phyloP scores from a whole-genome alignment of 1,284 basidiomycete genomes.

The Ganoderma multipileum region DNA sequence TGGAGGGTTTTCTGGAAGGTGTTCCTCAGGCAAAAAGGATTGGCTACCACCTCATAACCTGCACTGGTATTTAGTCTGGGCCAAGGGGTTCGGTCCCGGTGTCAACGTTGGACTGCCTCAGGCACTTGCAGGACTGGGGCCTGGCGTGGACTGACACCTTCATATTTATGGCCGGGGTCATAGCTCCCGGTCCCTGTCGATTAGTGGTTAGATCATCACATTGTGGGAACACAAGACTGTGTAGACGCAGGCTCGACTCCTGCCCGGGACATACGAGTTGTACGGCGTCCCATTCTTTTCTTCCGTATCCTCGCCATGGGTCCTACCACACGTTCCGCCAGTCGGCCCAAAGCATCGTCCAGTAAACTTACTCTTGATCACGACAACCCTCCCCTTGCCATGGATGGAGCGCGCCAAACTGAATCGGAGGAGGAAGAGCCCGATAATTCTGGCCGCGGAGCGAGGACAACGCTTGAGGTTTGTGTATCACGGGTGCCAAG shows the following conservation, averaged over 20 bases:
- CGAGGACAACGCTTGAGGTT: slow-evolving; percentile 7
- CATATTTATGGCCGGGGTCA: background rate
- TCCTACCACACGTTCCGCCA: slow-evolving; percentile 14
- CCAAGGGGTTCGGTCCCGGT: background rate
- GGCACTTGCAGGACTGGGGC: no score
- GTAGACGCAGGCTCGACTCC: slow-evolving; percentile 33
- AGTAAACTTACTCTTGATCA: slow-evolving; percentile 9
- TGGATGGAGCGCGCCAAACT: background rate
- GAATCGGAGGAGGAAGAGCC: background rate
- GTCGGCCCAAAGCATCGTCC: slow-evolving; percentile 12
- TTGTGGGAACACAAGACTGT: slow-evolving; percentile 37
- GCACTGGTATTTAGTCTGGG: background rate
- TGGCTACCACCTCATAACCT: no score
- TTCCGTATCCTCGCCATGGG: slow-evolving; percentile 10
- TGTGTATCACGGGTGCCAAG: background rate
- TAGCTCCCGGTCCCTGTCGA: slow-evolving; percentile 35
- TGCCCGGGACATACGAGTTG: slow-evolving; percentile 24
- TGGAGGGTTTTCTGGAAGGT: background rate
- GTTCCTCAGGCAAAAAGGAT: background rate
- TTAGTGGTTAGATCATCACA: slow-evolving; percentile 41
- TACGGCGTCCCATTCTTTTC: background rate
- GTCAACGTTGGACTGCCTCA: no score
- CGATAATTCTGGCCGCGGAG: background rate
- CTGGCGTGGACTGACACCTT: background rate
- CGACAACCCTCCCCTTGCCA: background rate